Conservation (phyloP, 2,329 filamentous ascomycete genomes). For the Hymenoscyphus albidus region DNA sequence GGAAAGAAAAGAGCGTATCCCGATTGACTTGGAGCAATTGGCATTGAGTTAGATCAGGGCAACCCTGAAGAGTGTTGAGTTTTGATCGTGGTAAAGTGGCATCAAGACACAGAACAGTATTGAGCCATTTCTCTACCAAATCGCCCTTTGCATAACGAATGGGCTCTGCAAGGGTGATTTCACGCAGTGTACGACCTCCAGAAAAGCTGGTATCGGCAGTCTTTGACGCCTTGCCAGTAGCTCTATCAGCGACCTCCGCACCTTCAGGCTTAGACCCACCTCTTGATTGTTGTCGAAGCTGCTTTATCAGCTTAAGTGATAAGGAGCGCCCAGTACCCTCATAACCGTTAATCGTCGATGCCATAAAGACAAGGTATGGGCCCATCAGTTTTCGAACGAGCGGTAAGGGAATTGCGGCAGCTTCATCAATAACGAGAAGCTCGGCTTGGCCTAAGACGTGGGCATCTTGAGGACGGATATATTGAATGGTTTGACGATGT, state of each 20-base stretch:
- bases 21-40: conserved; percentile 92
- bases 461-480: conserved; percentile 93
- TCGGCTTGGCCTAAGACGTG: conserved; percentile 95
- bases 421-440: conserved; percentile 93
- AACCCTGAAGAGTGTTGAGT: conserved; percentile 49
- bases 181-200: conserved; percentile 75
- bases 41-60: conserved; percentile 85
- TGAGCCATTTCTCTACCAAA: conserved; percentile 92
- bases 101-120: conserved; percentile 88
- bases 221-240: conserved; percentile 70
- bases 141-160: conserved; percentile 93
- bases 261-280: conserved; percentile 53
- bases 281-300: conserved; percentile 88
- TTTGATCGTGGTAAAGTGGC: conserved; percentile 70
- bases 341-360: conserved; percentile 97
- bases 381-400: conserved; percentile 92
- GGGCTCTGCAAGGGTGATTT: conserved; percentile 89
- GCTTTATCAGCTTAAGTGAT: conserved; percentile 94
- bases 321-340: conserved; percentile 94
- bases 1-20: conserved; percentile 96
- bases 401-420: conserved; percentile 90
- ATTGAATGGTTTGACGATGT: conserved; percentile 96
- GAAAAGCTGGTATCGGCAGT: conserved; percentile 53
- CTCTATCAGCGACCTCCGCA: conserved; percentile 69
- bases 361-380: conserved; percentile 97